Evolutionary conservation across 2,329 filamentous ascomycete species (phyloP).

Genomic region (Thermoascus crustaceus): DNA sequence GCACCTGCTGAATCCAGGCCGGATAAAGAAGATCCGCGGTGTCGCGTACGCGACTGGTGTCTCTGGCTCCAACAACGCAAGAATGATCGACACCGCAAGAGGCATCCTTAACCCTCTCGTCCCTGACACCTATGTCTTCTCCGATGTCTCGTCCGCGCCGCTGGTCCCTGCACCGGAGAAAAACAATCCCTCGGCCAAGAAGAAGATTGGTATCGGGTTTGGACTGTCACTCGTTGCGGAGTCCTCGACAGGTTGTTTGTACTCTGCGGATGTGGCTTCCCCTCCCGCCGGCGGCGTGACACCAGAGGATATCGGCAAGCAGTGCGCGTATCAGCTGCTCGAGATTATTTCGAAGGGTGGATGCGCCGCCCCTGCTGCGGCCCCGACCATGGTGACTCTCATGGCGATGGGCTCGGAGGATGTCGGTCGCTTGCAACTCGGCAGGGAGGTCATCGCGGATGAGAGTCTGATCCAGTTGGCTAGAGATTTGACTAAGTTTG

Average conservation of each 20-base stretch:
- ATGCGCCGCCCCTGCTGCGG: slow-evolving; percentile 65
- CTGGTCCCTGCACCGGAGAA: slow-evolving; percentile 63
- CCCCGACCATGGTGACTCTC: slow-evolving; percentile 67
- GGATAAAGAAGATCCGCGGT: slow-evolving; percentile 80
- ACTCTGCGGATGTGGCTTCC: slow-evolving; percentile 71
- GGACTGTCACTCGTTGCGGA: slow-evolving; percentile 87
- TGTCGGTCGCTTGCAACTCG: slow-evolving; percentile 76
- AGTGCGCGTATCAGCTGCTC: slow-evolving; percentile 80
- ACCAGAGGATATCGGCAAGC: slow-evolving; percentile 82
- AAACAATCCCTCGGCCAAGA: slow-evolving; percentile 47
- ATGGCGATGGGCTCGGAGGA: slow-evolving; percentile 99
- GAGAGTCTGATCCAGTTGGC: slow-evolving; percentile 74
- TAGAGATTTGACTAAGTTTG: slow-evolving; percentile 80
- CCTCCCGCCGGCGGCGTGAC: slow-evolving; percentile 72
- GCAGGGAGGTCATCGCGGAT: slow-evolving; percentile 70
- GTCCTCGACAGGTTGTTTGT: slow-evolving; percentile 76
- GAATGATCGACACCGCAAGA: slow-evolving; percentile 87
- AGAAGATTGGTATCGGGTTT: slow-evolving; percentile 75
- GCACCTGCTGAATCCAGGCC: slow-evolving; percentile 74
- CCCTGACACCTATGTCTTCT: slow-evolving; percentile 83
- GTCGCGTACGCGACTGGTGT: slow-evolving; percentile 93
- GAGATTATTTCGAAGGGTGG: slow-evolving; percentile 77
- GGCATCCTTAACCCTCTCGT: slow-evolving; percentile 80
- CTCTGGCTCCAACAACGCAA: slow-evolving; percentile 81
- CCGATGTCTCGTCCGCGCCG: slow-evolving; percentile 55